Percentiles rank a stretch among this genome's conserved stretches.
Conservation (phyloP, 441 rosid genomes). For the Aleurites moluccanus region DNA sequence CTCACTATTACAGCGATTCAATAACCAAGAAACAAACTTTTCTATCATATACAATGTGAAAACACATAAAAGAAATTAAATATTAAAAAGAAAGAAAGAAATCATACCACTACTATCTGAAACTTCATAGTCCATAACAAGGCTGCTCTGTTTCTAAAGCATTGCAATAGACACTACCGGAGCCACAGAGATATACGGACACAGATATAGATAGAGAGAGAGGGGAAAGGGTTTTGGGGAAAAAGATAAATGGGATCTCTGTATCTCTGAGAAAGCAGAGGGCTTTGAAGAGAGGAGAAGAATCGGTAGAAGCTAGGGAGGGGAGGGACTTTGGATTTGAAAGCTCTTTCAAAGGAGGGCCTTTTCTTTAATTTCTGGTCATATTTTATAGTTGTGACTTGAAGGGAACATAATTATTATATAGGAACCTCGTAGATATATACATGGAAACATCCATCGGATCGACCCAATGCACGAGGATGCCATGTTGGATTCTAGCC, state of each 20-base stretch:
- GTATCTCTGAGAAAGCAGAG: too few species aligned
- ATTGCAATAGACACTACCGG: constrained; percentile 12
- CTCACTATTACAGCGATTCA: background rate
- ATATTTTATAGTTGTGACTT: too few species aligned
- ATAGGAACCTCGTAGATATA: too few species aligned
- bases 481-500: too few species aligned
- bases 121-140: constrained; percentile 48
- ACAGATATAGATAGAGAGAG: background rate
- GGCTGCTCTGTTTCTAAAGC: constrained; percentile 20
- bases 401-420: too few species aligned
- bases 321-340: background rate
- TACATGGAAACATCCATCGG: too few species aligned
- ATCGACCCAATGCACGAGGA: too few species aligned
- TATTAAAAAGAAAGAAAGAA: background rate
- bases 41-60: background rate
- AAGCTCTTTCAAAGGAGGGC: background rate
- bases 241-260: background rate
- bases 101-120: constrained; percentile 50
- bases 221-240: background rate
- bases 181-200: background rate
- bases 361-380: too few species aligned
- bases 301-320: background rate
- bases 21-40: constrained; percentile 9
- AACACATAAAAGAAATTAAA: background rate
- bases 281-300: background rate